Base-by-base conservation (phyloP, 257 asterid species). In the Ligustrum vulgare region DNA sequence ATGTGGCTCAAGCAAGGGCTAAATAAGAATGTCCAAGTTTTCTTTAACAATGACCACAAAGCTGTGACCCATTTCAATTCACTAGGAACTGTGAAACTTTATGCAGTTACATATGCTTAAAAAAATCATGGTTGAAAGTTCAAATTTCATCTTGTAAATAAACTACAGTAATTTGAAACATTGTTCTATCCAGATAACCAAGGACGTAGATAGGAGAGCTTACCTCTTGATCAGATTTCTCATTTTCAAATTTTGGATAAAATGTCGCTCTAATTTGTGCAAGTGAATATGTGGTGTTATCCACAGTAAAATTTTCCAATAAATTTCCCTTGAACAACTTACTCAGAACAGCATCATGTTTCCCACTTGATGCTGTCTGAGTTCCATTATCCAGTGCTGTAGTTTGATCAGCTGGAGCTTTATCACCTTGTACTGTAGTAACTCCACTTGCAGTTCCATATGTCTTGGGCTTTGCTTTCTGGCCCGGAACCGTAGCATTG, bases 231-330 rank as follows among this genome's bases (percentile, higher is more conserved):
- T 94, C 99, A 49, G 99, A 88, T 85, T 92, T 92, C 90, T 92
- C 99, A 75, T 92, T 94, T 81, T 94, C 99, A 86, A 94, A 94
- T 84, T 94, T 94, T 10, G 99, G 99, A 78, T 94, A 94, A 85
- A 94, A 94, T 20, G 98, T 92, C 13, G 99, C 99, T 83, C 98
- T 82, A 84, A 94, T 89, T 87, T 89, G 90, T 11, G 93, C 95
- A 25, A 45, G 76, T 4, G 97, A 84, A 80, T 82, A 91, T 1
- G 99, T 92, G 6, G 89, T 84, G 68, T 83, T 89, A 87, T 91
- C 99, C 72, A 91, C 89, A 2, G 77, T 87, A 75, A 94, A 92
- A 67, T 77, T 87, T 37, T 91, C 93, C 86, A 89, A 75, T 56
- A 91, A 73, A 81, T 78, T 89, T 39, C 87, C 94, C 78, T 78